Evolutionary conservation across 164 flowering plant species (phyloP).

Genomic region (Cinnamomum micranthum): DNA sequence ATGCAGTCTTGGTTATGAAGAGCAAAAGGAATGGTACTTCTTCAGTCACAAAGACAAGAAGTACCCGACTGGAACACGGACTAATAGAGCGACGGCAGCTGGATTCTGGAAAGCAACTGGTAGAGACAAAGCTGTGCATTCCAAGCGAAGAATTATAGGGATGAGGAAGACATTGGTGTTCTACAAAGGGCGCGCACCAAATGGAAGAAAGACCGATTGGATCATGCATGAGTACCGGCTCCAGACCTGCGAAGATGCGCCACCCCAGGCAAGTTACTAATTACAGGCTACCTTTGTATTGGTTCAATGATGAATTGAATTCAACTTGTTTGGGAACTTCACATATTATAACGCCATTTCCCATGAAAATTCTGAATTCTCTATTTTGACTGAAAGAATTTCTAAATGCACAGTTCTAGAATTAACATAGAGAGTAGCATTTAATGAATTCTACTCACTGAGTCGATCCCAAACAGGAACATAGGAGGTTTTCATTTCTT

Average conservation of each 20-base stretch:
- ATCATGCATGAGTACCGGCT: slow-evolving; percentile 83
- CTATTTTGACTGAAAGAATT: no score
- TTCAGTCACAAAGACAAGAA: slow-evolving; percentile 86
- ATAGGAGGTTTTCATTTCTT: no score
- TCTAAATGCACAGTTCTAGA: no score
- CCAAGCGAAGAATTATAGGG: slow-evolving; percentile 56
- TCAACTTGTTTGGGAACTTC: no score
- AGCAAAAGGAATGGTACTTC: slow-evolving; percentile 77
- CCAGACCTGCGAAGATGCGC: slow-evolving; percentile 54
- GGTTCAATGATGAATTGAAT: no score
- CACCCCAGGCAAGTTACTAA: slow-evolving; percentile 53
- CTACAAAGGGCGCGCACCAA: slow-evolving; percentile 81
- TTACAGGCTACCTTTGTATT: not conserved
- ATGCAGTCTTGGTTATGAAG: slow-evolving; percentile 65
- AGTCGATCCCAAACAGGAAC: no score
- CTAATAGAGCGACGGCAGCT: slow-evolving; percentile 69
- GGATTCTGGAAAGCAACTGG: slow-evolving; percentile 94
- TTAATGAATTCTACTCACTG: no score
- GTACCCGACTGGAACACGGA: slow-evolving; percentile 75
- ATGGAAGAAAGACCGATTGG: slow-evolving; percentile 74
- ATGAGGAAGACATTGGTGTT: slow-evolving; percentile 86
- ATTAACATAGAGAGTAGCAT: no score
- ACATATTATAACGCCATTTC: no score
- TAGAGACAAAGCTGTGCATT: slow-evolving; percentile 71
- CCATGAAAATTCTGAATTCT: no score